Percentiles rank a stretch among this genome's conserved stretches.
Evolutionary conservation across 148 eudicot species (phyloP).

Genomic region (Vaccinium vitisidaea): DNA sequence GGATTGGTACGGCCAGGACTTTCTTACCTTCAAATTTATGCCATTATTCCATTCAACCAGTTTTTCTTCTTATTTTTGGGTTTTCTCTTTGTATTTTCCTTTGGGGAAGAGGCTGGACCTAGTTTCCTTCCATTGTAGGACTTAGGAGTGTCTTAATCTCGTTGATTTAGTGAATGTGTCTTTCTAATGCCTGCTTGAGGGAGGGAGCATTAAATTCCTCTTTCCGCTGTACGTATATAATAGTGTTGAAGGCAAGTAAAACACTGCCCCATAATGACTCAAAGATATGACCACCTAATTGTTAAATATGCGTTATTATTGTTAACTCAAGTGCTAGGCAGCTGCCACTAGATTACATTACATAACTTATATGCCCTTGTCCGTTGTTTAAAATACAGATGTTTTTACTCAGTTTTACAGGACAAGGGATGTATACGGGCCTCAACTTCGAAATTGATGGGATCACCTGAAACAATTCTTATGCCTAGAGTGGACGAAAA

Average conservation of each 20-base stretch:
- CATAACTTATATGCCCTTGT: neutral
- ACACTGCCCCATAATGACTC: neutral
- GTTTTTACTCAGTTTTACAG: neutral
- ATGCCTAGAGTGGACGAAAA: neutral
- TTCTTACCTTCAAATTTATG: neutral
- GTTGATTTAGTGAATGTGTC: neutral
- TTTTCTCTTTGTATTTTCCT: neutral
- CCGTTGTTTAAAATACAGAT: neutral
- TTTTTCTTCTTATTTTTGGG: neutral
- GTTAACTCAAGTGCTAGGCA: neutral
- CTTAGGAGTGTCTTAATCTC: neutral
- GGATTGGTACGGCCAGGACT: slow-evolving; percentile 54
- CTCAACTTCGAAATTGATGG: neutral
- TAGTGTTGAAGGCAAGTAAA: neutral
- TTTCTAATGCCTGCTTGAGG: neutral
- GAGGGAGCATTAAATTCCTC: too few relatives aligned
- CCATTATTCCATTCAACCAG: neutral
- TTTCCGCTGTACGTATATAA: neutral
- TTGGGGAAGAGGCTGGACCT: neutral
- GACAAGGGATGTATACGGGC: neutral
- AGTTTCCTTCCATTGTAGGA: neutral
- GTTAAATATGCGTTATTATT: neutral
- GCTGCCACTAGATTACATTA: neutral
- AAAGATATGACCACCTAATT: neutral
- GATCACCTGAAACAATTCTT: neutral